Conservation (phyloP, 352 stramenopile species). For the Phytopythium oedochilum region DNA sequence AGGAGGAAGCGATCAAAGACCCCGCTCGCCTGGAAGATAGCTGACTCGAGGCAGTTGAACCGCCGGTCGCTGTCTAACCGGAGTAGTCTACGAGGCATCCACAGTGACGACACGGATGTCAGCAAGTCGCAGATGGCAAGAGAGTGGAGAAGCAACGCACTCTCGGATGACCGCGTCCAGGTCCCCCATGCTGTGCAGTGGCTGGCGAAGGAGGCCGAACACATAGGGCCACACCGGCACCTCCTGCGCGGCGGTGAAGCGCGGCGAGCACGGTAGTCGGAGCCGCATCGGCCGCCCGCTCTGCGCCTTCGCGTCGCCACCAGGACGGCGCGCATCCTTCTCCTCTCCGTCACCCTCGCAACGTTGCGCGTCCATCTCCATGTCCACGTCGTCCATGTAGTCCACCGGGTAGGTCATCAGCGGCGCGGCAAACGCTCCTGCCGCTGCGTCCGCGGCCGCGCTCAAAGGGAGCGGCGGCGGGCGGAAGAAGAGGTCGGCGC, state of each 20-base stretch:
- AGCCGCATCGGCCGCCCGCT: neutral
- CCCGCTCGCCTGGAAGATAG: slow-evolving; percentile 26
- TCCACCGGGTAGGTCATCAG: slow-evolving; percentile 38
- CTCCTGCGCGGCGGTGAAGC: slow-evolving; percentile 16
- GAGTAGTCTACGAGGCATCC: neutral
- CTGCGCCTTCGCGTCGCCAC: neutral
- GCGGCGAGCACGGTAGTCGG: slow-evolving; percentile 42
- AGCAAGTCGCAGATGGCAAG: no score
- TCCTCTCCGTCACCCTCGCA: neutral
- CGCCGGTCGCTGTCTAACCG: slow-evolving; percentile 3
- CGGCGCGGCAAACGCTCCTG: neutral
- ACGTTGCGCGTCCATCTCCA: neutral
- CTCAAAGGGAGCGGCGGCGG: slow-evolving; percentile 16
- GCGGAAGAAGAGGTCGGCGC: slow-evolving; percentile 39
- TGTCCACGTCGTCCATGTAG: slow-evolving; percentile 12
- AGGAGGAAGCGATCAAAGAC: neutral
- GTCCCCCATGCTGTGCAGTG: slow-evolving; percentile 31
- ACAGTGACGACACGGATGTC: neutral
- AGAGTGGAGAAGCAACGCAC: slow-evolving; percentile 18
- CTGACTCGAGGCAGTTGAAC: slow-evolving; percentile 35
- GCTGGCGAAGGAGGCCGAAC: slow-evolving; percentile 33
- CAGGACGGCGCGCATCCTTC: slow-evolving; percentile 5
- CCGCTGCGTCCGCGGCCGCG: neutral
- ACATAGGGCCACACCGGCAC: slow-evolving; percentile 77
- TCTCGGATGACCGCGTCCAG: slow-evolving; percentile 30